Percentiles rank a stretch among this genome's conserved stretches.
Evolutionary conservation across 2,329 filamentous ascomycete genomes (phyloP).

Genomic region (Thelonectria blattea): DNA sequence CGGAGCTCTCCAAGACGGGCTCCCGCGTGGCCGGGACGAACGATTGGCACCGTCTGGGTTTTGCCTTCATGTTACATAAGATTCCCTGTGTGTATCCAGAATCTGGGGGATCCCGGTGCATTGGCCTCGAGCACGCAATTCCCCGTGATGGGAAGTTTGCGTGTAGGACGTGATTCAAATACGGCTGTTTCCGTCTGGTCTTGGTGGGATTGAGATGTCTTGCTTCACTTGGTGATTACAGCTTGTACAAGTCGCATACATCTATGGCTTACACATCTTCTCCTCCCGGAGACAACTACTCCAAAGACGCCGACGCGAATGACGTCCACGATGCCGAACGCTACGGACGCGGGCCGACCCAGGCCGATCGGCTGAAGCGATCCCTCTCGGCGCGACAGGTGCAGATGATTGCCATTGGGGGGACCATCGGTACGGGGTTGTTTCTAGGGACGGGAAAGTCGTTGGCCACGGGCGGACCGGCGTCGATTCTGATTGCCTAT

Average conservation of each 20-base stretch:
- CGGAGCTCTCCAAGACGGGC: slow-evolving; percentile 4
- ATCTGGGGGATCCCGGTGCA: slow-evolving; percentile 25
- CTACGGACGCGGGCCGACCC: slow-evolving; percentile 25
- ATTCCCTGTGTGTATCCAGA: slow-evolving; percentile 12
- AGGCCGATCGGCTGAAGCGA: slow-evolving; percentile 57
- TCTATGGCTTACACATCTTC: slow-evolving; percentile 22
- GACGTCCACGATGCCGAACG: slow-evolving; percentile 24
- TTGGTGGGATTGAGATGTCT: no score
- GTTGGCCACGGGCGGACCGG: slow-evolving; percentile 64
- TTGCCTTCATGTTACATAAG: slow-evolving; percentile 18
- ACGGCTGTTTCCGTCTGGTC: neutral
- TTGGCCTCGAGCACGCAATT: slow-evolving; percentile 38
- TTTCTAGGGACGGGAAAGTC: slow-evolving; percentile 68
- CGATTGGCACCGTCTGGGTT: no score
- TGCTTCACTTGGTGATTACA: neutral
- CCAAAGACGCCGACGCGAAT: slow-evolving; percentile 29
- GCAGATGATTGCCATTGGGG: slow-evolving; percentile 70
- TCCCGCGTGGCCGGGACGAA: neutral
- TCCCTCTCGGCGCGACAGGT: slow-evolving; percentile 66
- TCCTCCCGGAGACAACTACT: slow-evolving; percentile 4
- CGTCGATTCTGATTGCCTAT: slow-evolving; percentile 63
- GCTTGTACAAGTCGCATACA: neutral
- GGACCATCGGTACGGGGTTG: slow-evolving; percentile 65
- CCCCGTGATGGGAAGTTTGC: slow-evolving; percentile 28
- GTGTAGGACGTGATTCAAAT: neutral